A percentile compares a stretch with the other conserved stretches of the same genome.
Conservation (phyloP, 2,329 filamentous ascomycete genomes). For the Fusarium camptoceras region DNA sequence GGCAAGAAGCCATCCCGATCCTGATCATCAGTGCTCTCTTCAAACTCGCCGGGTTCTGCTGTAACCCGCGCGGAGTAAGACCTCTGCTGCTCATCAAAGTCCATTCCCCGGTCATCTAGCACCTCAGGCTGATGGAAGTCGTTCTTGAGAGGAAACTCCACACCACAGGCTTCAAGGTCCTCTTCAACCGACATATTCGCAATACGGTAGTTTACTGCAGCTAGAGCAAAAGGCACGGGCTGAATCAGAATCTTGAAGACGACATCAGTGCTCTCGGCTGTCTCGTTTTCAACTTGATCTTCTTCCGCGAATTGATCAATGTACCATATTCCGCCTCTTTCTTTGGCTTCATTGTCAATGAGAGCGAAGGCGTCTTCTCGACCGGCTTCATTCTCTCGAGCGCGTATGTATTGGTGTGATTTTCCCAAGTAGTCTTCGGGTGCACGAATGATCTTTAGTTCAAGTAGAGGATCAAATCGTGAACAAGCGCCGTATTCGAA, state of each 20-base stretch:
- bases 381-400: constrained; percentile 1
- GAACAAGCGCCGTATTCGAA: constrained; percentile 11
- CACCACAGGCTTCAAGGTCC: not conserved
- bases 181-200: constrained; percentile 2
- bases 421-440: not conserved
- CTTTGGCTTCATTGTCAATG: constrained; percentile 7
- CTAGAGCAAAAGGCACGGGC: not conserved
- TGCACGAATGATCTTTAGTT: not conserved
- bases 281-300: not conserved
- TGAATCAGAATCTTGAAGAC: constrained; percentile 3
- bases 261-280: constrained; percentile 6
- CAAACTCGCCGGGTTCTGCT: not conserved
- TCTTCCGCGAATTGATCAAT: not conserved
- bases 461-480: not conserved
- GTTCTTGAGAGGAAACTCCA: not conserved
- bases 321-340: constrained; percentile 6
- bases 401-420: constrained; percentile 4
- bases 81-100: not conserved
- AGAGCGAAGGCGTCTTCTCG: not conserved
- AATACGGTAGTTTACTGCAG: not conserved
- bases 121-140: constrained; percentile 1
- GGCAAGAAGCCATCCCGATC: not conserved
- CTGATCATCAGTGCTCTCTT: not conserved
- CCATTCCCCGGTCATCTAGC: not conserved
- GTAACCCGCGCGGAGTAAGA: not conserved